Percentiles rank a stretch among this genome's conserved stretches.
phyloP scores from a whole-genome alignment of 805 yeast species.

The Teunomyces gatunensis region DNA sequence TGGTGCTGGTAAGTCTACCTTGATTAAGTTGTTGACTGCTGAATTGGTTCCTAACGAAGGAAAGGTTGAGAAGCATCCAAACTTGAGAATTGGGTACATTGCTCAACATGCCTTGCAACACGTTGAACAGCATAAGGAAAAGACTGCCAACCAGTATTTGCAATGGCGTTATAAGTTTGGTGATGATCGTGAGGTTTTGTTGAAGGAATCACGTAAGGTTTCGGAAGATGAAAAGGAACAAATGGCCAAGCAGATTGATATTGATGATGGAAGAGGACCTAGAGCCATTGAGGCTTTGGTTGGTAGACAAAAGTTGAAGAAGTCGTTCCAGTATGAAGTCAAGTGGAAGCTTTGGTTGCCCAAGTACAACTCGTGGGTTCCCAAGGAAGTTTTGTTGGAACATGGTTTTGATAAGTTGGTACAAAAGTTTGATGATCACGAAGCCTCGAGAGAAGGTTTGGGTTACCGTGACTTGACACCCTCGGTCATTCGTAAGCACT shows the following conservation, averaged over 20 bases:
- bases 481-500: constrained; percentile 90
- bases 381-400: constrained; percentile 76
- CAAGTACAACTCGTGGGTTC: constrained; percentile 89
- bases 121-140: constrained; percentile 95
- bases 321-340: constrained; percentile 93
- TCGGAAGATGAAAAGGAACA: constrained; percentile 69
- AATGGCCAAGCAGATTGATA: constrained; percentile 75
- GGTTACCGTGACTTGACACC: constrained; percentile 64
- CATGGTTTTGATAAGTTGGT: constrained; percentile 47
- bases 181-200: constrained; percentile 93
- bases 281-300: constrained; percentile 91
- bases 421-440: constrained; percentile 47
- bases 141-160: constrained; percentile 94
- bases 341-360: constrained; percentile 94
- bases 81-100: constrained; percentile 95
- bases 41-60: constrained; percentile 86
- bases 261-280: constrained; percentile 84
- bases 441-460: constrained; percentile 48
- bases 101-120: constrained; percentile 98
- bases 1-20: constrained; percentile 98
- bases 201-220: constrained; percentile 89
- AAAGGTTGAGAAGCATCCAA: constrained; percentile 95
- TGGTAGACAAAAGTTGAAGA: constrained; percentile 95
- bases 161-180: constrained; percentile 99
- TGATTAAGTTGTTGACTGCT: constrained; percentile 89